Evolutionary conservation across 306 rosid genomes (phyloP).

Genomic region (Comarum palustre): DNA sequence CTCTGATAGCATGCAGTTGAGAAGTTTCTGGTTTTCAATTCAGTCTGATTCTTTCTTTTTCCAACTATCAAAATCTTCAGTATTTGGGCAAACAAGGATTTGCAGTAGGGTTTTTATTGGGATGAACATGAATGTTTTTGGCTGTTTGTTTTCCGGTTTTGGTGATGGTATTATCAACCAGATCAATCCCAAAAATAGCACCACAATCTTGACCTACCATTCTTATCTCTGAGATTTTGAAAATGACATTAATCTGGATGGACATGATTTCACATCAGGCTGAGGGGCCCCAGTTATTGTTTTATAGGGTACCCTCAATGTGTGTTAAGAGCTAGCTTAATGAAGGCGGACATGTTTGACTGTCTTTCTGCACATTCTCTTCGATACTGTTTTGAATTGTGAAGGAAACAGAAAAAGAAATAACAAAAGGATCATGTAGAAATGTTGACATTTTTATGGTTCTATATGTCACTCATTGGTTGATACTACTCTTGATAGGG

Average conservation of each 20-base stretch:
- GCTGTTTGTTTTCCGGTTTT: background rate
- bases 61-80: background rate
- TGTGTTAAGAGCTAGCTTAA: background rate
- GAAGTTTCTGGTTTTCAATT: background rate
- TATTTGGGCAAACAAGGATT: background rate
- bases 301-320: background rate
- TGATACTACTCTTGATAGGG: conserved; percentile 37
- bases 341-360: background rate
- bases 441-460: background rate
- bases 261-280: background rate
- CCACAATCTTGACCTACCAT: background rate
- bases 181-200: background rate
- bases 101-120: background rate
- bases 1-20: too few species aligned
- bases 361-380: background rate
- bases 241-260: background rate
- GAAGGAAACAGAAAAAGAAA: background rate
- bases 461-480: background rate
- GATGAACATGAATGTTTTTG: background rate
- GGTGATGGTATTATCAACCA: background rate
- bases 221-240: background rate
- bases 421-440: background rate
- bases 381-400: background rate
- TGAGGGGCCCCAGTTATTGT: conserved; percentile 2
- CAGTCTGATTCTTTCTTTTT: background rate